A percentile compares a stretch with the other conserved stretches of the same genome.
These are phyloP conservation scores for Cadophora luteo-olivacea DNA, from an alignment of 2,329 filamentous ascomycete genomes.

Conservation along the genomic window DNA sequence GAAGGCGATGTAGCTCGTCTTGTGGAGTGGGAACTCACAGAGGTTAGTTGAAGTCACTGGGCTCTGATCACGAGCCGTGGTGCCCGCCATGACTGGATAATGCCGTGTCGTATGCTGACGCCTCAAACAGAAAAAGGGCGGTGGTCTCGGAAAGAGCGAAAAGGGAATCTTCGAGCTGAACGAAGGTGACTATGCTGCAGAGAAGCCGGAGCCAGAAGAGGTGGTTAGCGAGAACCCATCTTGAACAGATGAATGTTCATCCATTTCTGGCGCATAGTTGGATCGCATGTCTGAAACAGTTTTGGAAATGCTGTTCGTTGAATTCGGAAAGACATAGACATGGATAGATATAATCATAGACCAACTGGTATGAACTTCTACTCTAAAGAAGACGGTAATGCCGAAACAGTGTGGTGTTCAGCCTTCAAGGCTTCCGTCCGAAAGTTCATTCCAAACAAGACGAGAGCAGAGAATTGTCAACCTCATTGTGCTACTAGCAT, in stretches of 20 bases:
- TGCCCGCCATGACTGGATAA: background rate
- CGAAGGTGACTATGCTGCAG: slow-evolving; percentile 17
- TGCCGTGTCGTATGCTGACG: background rate
- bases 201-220: slow-evolving; percentile 24
- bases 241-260: background rate
- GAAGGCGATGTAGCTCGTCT: slow-evolving; percentile 36
- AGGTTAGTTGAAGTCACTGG: slow-evolving; percentile 20
- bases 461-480: background rate
- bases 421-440: background rate
- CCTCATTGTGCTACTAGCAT: background rate
- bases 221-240: slow-evolving; percentile 30
- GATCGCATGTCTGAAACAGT: background rate
- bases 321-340: background rate
- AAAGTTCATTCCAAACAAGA: background rate
- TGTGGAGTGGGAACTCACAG: slow-evolving; percentile 42
- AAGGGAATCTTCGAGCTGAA: slow-evolving; percentile 28
- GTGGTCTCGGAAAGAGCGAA: slow-evolving; percentile 42
- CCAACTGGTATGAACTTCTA: background rate
- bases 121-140: slow-evolving; percentile 33
- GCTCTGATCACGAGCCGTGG: background rate
- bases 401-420: background rate
- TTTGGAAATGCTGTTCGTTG: background rate
- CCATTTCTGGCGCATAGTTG: background rate
- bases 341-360: background rate
- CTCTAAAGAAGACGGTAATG: background rate